Base-by-base conservation (phyloP, 164 flowering plant species). In the Aristolochia californica region DNA sequence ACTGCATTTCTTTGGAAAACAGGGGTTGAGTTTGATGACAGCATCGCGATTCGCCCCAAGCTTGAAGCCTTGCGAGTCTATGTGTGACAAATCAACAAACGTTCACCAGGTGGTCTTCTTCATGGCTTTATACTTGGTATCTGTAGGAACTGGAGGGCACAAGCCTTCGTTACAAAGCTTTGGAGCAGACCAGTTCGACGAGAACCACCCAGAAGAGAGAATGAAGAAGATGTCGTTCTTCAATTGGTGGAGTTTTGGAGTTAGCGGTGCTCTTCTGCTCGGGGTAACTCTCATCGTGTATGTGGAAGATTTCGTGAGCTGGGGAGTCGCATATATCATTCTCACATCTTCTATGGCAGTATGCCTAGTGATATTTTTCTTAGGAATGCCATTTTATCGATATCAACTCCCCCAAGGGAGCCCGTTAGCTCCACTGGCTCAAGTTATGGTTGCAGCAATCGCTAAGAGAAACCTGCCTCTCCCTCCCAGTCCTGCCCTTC, bases 141-240 rank as follows among this genome's bases (percentile, higher is more conserved):
- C 98, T 1, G 45, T 89, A 0, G 97, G 87, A 27, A 93, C 97
- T 5, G 98, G 96, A 28, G 94, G 98, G 0, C 91, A 87, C 60
- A 93, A 83, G 53, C 98, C 98, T 1, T 74, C 87, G 0, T 53
- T 93, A 48, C 94, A 89, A 75, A 87, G 97, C 76, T 87, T 93
- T 13, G 97, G 98, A 47, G 98, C 96, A 0, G 98, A 93, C 66
- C 98, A 91, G 45, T 88, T 88, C 50, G 93, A 91, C 48, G 93
- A 86, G 20, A 78, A 84, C 49, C 83, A 89, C 62, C 10, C 75
- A 0, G 66, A 58, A 45, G 98, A 89, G 66, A 68, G 96, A 57
- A 81, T 53, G 76, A 66, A 87, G 59, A 89, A 85, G 66, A 80
- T 85, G 87, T 89, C 98, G 1, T 93, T 64, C 63, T 93, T 93